Percentiles rank a stretch among this genome's conserved stretches.
Evolutionary conservation across 2,329 filamentous ascomycete genomes (phyloP).

Genomic region (Cytospora paraplurivora): DNA sequence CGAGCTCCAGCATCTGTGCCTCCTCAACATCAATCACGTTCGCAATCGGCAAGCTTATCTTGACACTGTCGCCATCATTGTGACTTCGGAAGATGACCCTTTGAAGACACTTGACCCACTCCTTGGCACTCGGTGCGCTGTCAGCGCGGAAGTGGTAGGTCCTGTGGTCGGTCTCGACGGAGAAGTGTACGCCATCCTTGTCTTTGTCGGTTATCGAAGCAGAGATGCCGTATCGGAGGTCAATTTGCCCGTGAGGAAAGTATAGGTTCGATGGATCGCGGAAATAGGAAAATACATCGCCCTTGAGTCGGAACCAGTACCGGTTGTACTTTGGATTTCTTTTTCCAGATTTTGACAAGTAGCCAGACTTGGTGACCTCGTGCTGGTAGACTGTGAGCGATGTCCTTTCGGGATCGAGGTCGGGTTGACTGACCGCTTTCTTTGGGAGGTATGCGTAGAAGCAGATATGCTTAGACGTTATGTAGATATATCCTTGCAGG

Average conservation of each 20-base stretch:
- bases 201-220: constrained; percentile 77
- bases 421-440: constrained; percentile 66
- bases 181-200: constrained; percentile 76
- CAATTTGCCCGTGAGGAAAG: constrained; percentile 89
- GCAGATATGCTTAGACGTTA: constrained; percentile 89
- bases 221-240: constrained; percentile 87
- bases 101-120: constrained; percentile 94
- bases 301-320: constrained; percentile 92
- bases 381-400: constrained; percentile 51
- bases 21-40: constrained; percentile 94
- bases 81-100: constrained; percentile 94
- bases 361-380: constrained; percentile 80
- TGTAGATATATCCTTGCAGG: constrained; percentile 93
- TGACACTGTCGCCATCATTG: constrained; percentile 96
- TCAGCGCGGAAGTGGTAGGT: constrained; percentile 90
- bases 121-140: constrained; percentile 82
- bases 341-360: constrained; percentile 84
- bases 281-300: constrained; percentile 90
- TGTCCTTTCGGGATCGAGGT: neutral
- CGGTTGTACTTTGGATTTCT: constrained; percentile 85
- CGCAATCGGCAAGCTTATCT: constrained; percentile 85
- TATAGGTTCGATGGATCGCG: constrained; percentile 81
- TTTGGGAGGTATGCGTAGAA: constrained; percentile 98
- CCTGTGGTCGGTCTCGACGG: constrained; percentile 77
- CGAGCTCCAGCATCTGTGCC: constrained; percentile 85